These are phyloP conservation scores for Acacia pycnantha DNA, from an alignment of 331 rosid genomes.

Conservation along the genomic window DNA sequence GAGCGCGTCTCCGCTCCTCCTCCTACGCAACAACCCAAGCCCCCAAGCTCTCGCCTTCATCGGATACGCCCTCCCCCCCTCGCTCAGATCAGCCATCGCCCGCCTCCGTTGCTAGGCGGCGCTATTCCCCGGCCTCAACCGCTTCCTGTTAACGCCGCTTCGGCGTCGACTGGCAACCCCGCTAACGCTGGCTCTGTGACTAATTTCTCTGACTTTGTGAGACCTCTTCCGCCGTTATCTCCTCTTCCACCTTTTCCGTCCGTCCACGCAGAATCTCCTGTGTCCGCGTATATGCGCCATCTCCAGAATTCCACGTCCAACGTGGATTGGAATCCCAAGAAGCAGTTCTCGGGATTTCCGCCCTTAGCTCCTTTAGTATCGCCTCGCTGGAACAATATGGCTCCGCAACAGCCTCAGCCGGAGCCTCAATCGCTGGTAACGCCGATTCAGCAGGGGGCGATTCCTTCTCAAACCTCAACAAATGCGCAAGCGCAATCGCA, in stretches of 20 bases:
- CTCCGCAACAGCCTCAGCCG: slow-evolving; percentile 34
- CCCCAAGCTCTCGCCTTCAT: slow-evolving; percentile 67
- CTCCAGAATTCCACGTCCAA: slow-evolving; percentile 36
- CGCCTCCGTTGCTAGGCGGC: slow-evolving; percentile 37
- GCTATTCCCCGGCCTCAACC: slow-evolving; percentile 33
- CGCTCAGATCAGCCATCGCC: slow-evolving; percentile 48
- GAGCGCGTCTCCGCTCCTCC: slow-evolving; percentile 59
- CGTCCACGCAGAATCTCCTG: slow-evolving; percentile 69
- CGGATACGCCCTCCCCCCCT: slow-evolving; percentile 80
- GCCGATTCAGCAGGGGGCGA: slow-evolving; percentile 30
- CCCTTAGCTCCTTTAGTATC: slow-evolving; percentile 53
- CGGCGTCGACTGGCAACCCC: slow-evolving; percentile 3
- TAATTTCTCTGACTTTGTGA: slow-evolving; percentile 36
- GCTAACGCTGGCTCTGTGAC: slow-evolving; percentile 10
- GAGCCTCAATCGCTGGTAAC: slow-evolving; percentile 23
- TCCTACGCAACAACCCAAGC: slow-evolving; percentile 53
- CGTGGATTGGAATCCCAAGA: slow-evolving; percentile 32
- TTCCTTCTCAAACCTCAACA: slow-evolving; percentile 24
- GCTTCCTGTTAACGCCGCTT: neutral
- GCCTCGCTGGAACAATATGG: slow-evolving; percentile 53
- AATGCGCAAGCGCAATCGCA: slow-evolving; percentile 29
- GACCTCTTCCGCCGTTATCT: slow-evolving; percentile 47
- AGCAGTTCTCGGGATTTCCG: slow-evolving; percentile 54
- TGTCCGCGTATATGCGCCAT: slow-evolving; percentile 67
- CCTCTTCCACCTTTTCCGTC: slow-evolving; percentile 72